These are phyloP conservation scores for Gossypium turneri DNA, from an alignment of 345 rosid genomes.

Conservation along the genomic window DNA sequence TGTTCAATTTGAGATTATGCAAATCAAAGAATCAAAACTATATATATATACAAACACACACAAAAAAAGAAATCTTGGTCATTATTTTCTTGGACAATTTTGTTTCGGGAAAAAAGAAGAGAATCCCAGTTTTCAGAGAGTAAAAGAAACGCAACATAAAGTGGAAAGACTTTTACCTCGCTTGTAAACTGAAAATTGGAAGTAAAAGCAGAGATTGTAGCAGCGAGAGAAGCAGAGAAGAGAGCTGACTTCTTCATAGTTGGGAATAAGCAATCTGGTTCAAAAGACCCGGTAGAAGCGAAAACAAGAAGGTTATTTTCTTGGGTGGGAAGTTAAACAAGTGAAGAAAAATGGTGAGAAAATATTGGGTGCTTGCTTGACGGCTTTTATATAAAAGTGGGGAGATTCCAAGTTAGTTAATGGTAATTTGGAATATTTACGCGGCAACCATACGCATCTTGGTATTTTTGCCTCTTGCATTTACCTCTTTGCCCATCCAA, in stretches of 20 bases:
- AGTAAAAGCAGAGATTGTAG: conserved; percentile 43
- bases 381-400: conserved; percentile 15
- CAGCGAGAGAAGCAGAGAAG: conserved; percentile 44
- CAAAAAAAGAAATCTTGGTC: background rate
- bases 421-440: conserved; percentile 23
- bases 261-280: conserved; percentile 3
- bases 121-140: conserved; percentile 3
- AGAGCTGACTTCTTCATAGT: conserved; percentile 56
- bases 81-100: background rate
- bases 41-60: background rate
- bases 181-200: conserved; percentile 34
- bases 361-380: background rate
- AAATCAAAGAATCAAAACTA: background rate
- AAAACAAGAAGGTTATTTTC: background rate
- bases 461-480: background rate
- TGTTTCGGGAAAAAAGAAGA: background rate
- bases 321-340: background rate
- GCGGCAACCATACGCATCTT: conserved; percentile 27
- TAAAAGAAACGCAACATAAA: background rate
- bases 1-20: background rate
- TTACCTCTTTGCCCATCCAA: conserved; percentile 17
- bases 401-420: background rate
- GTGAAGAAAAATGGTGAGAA: background rate
- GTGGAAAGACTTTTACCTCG: conserved; percentile 31
- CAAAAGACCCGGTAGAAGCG: background rate